Conservation (phyloP, 805 yeast species). For the Metschnikowia chrysomelidarum region DNA sequence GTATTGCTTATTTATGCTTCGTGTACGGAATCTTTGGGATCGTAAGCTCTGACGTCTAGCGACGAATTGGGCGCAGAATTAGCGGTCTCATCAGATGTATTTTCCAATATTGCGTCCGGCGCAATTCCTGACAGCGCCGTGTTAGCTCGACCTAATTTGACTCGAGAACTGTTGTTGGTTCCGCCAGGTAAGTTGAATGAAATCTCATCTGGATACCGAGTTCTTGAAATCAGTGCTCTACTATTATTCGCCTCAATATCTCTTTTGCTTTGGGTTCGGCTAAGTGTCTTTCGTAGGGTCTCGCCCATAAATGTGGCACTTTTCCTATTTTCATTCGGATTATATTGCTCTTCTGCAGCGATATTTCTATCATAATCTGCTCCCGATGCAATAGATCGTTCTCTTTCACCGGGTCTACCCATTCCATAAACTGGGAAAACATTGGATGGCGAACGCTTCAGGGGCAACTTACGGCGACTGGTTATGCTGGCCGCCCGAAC, state of each 20-base stretch:
- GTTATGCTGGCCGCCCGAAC: slow-evolving; percentile 3
- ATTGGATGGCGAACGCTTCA: slow-evolving; percentile 54
- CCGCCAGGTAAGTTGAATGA: no score
- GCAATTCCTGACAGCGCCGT: slow-evolving; percentile 6
- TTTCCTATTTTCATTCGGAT: slow-evolving; percentile 3
- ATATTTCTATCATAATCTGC: slow-evolving; percentile 7
- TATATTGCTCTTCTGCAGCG: slow-evolving; percentile 1
- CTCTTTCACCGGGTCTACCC: slow-evolving; percentile 62
- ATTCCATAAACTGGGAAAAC: slow-evolving; percentile 79
- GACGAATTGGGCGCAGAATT: not conserved
- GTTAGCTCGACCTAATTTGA: slow-evolving; percentile 2
- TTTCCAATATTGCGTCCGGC: slow-evolving; percentile 10
- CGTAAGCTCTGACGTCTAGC: slow-evolving; percentile 2
- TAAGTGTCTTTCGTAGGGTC: slow-evolving; percentile 12
- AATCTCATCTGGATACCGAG: no score
- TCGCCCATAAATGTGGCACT: slow-evolving; percentile 17
- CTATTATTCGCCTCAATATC: slow-evolving; percentile 15
- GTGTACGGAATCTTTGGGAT: slow-evolving; percentile 7
- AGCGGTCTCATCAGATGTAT: slow-evolving; percentile 3
- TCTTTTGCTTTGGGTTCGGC: slow-evolving; percentile 11
- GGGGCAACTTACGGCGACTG: slow-evolving; percentile 1
- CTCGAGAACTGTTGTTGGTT: not conserved
- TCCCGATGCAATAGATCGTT: slow-evolving; percentile 52
- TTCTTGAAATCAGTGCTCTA: no score
- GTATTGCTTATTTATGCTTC: no score